Percentiles rank a stretch among this genome's conserved stretches.
These are phyloP conservation scores for Aspergillus pseudoviridinutans DNA, from an alignment of 2,329 filamentous ascomycete genomes.

Conservation along the genomic window DNA sequence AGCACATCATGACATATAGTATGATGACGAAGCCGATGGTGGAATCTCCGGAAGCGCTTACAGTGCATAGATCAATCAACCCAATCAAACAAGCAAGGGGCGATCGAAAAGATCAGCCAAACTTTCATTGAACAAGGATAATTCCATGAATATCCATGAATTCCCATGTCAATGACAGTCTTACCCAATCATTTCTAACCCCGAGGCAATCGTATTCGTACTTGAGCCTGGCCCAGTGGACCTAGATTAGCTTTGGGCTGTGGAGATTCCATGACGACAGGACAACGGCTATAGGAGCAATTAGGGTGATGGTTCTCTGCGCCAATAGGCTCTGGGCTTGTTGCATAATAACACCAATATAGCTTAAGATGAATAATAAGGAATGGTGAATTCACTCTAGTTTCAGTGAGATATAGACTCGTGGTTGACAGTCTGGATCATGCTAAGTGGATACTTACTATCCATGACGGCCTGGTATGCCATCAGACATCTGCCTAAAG, in stretches of 20 bases:
- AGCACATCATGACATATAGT: neutral
- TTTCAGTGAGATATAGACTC: neutral
- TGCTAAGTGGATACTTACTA: neutral
- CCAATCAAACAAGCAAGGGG: neutral
- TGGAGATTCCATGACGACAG: neutral
- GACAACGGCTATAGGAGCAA: neutral
- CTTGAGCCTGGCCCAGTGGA: neutral
- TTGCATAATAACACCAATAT: too few relatives aligned
- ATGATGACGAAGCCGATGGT: neutral
- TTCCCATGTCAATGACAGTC: neutral
- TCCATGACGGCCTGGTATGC: neutral
- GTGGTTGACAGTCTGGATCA: neutral
- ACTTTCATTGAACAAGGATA: neutral
- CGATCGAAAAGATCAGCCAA: neutral
- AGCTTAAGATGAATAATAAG: too few relatives aligned
- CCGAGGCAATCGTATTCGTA: neutral
- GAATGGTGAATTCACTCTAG: too few relatives aligned
- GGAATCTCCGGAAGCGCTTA: neutral
- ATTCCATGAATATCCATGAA: neutral
- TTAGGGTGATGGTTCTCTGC: neutral
- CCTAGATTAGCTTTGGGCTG: neutral
- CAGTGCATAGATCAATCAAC: neutral
- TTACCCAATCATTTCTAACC: neutral
- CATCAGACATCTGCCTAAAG: too few relatives aligned
- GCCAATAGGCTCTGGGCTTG: neutral